Evolutionary conservation across 2,329 filamentous ascomycete species (phyloP), one percentile per base, ranked within the genome.

Genomic region (Zymoseptoria pseudotritici): DNA sequence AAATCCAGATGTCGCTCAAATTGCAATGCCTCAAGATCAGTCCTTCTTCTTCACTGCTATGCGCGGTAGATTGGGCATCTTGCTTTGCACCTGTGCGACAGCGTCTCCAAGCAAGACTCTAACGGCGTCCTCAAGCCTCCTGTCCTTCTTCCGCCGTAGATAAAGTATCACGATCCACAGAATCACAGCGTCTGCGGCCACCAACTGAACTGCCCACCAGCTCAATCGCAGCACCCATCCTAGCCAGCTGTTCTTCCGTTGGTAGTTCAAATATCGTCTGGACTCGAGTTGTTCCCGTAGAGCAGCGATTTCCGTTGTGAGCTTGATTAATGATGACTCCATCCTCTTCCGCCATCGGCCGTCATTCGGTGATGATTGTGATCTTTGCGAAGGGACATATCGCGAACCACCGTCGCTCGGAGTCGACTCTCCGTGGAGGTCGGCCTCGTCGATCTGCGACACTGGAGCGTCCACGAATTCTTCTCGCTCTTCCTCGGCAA

Each of bases 231-330:
- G 79, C 1, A 87, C 54, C 90, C 90, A 95, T 1, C 86, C 82
- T 54, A 84, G 81, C 22, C 89, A 74, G 57, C 83, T 86, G 62
- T 83, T 83, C 62, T 84, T 83, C 66, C 82, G 86, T 66, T 83
- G 83, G 19, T 84, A 82, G 63, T 84, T 83, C 77, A 88, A 88
- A 65, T 93, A 84, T 11, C 89, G 82, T 0, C 90, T 86, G 0
- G 85, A 83, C 57, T 91, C 88, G 66, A 97, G 88, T 72, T 97
- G 92, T 75, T 99, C 94, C 42, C 94, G 84, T 63, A 97, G 76
- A 0, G 94, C 94, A 1, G 94, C 92, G 31, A 99, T 85, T 75
- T 99, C 94, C 17, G 91, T 89, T 4, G 92, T 96, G 77, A 97
- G 86, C 67, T 91, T 90, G 58, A 93, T 90, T 59, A 97, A 81